phyloP scores from a whole-genome alignment of 371 early-diverging fungal genomes.

The Apophysomyces sp. region DNA sequence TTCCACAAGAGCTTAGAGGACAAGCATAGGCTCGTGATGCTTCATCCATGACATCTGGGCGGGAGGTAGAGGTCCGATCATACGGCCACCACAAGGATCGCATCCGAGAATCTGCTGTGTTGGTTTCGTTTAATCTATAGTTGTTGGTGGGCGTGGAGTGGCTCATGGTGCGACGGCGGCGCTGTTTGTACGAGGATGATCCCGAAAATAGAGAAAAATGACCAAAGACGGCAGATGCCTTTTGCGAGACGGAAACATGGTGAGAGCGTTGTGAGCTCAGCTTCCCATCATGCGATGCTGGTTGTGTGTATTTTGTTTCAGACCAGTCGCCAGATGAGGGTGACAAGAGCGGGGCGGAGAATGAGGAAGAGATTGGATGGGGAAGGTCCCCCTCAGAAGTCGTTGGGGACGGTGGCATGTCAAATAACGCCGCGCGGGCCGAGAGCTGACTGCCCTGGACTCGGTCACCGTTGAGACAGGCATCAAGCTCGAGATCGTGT shows the following conservation, averaged over 20 bases:
- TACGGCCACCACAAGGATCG: neutral
- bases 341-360: conserved; percentile 8
- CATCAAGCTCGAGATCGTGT: conserved; percentile 31
- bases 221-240: conserved; percentile 49
- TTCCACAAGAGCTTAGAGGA: conserved; percentile 43
- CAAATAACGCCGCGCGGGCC: neutral
- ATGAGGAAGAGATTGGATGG: conserved; percentile 8
- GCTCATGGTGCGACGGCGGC: conserved; percentile 55
- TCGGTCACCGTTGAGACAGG: conserved; percentile 14
- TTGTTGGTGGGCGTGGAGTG: conserved; percentile 4
- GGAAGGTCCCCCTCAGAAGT: neutral
- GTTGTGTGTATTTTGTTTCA: neutral
- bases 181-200: conserved; percentile 72
- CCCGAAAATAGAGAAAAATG: conserved; percentile 71
- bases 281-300: neutral
- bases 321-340: conserved; percentile 6
- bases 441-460: neutral
- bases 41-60: conserved; percentile 2
- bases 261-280: neutral
- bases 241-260: conserved; percentile 9
- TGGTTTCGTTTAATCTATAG: neutral
- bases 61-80: neutral
- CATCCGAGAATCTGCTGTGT: neutral
- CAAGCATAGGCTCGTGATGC: conserved; percentile 35
- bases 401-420: neutral